Evolutionary conservation across 1,139 yeast species (phyloP), one percentile per base, ranked within the genome.

Genomic region (Hemisphaericaspora xylanilytica): DNA sequence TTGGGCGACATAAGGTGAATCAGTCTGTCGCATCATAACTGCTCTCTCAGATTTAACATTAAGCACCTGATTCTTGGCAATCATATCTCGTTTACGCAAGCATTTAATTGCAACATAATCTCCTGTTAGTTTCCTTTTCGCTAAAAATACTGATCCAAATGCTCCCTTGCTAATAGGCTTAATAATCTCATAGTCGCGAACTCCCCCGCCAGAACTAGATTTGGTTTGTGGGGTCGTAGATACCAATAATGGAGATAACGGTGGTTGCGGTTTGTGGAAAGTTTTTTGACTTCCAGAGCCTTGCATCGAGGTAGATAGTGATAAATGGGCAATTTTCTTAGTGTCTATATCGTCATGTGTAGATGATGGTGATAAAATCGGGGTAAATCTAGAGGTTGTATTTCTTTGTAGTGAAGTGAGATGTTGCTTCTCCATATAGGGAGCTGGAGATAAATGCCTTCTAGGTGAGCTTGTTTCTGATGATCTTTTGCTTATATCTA

Each of bases 151-250:
- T 29, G 95, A 85, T 0, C 98, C 98, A 69, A 90, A 94, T 0
- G 99, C 98, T 24, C 99, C 99, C 56, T 88, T 87, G 56, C 96
- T 86, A 38, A 94, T 89, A 0, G 98, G 96, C 55, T 89, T 89
- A 41, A 94, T 69, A 26, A 92, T 80, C 50, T 88, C 96, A 58
- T 89, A 94, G 59, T 94, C 98, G 45, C 77, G 78, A 21, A 90
- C 89, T 2, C 88, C 89, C 2, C 88, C 82, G 0, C 95, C 92
- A 3, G 73, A 66, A 1, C 75, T 53, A 0, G 82, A 72, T 50
- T 74, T 79, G 1, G 59, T 45, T n/a, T 70, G 67, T 8, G 75
- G 72, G 11, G 76, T 71, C 28, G 77, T 75, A 1, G 94, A 82
- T 2, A 87, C 80, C 33, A 89, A 59, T 20, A 89, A 62, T 0